A percentile compares a stretch with the other conserved stretches of the same genome.
phyloP scores from a whole-genome alignment of 2,329 filamentous ascomycete genomes.

The Pseudogymnoascus sp. region DNA sequence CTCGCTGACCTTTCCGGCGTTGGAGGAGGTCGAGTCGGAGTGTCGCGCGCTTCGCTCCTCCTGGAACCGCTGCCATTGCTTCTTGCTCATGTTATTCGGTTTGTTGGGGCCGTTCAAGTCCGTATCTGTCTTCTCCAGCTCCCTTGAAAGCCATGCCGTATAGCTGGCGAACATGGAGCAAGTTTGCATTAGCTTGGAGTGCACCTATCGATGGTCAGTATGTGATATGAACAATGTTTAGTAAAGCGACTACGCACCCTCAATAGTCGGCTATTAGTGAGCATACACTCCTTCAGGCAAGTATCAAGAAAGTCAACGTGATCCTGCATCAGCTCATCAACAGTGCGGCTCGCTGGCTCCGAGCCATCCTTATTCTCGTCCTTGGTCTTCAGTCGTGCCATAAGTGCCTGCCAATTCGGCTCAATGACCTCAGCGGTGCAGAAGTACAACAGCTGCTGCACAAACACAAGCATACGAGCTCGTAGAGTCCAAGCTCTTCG shows the following conservation, averaged over 20 bases:
- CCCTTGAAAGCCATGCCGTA: slow-evolving; percentile 76
- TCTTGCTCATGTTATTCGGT: slow-evolving; percentile 50
- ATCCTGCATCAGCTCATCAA: slow-evolving; percentile 97
- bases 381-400: slow-evolving; percentile 69
- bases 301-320: slow-evolving; percentile 98
- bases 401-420: slow-evolving; percentile 91
- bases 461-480: slow-evolving; percentile 91
- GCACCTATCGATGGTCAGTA: slow-evolving; percentile 54
- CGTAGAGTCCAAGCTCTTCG: slow-evolving; percentile 83
- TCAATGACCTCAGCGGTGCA: slow-evolving; percentile 96
- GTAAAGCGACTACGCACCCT: slow-evolving; percentile 49
- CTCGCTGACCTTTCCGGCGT: slow-evolving; percentile 13
- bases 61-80: slow-evolving; percentile 54
- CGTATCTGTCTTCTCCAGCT: slow-evolving; percentile 75
- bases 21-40: slow-evolving; percentile 21
- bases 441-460: slow-evolving; percentile 94
- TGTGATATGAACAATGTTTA: slow-evolving; percentile 7
- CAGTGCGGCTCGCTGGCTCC: slow-evolving; percentile 52
- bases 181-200: slow-evolving; percentile 93
- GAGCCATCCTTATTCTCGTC: slow-evolving; percentile 36
- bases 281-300: slow-evolving; percentile 97
- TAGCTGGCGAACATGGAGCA: slow-evolving; percentile 92
- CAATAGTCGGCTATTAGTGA: slow-evolving; percentile 91
- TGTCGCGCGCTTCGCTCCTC: slow-evolving; percentile 37
- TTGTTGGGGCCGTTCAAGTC: slow-evolving; percentile 56